Evolutionary conservation across 345 rosid species (phyloP).

Genomic region (Excoecaria cochinchinensis): DNA sequence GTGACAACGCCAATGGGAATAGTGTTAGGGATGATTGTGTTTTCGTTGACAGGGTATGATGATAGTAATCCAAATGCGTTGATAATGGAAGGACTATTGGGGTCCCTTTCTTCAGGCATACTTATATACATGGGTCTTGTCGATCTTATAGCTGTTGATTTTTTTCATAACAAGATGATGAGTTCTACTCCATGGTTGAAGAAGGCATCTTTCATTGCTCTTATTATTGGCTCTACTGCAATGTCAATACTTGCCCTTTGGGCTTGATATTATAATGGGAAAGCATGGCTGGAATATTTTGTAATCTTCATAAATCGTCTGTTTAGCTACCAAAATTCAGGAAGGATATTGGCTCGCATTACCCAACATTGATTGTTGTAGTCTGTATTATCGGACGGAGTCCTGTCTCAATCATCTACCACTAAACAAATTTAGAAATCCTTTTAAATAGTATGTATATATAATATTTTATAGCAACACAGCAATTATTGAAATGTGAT

Average conservation of each 20-base stretch:
- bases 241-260: conserved; percentile 96
- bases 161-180: conserved; percentile 90
- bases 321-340: too few species aligned
- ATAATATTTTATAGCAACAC: too few species aligned
- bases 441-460: too few species aligned
- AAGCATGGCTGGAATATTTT: too few species aligned
- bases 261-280: conserved; percentile 44
- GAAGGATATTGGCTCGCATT: too few species aligned
- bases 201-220: conserved; percentile 68
- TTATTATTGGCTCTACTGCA: conserved; percentile 65
- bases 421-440: too few species aligned
- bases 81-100: conserved; percentile 84
- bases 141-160: conserved; percentile 82
- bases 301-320: too few species aligned
- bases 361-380: too few species aligned
- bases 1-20: conserved; percentile 92
- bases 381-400: too few species aligned
- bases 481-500: too few species aligned
- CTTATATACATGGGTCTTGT: conserved; percentile 94
- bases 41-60: conserved; percentile 72
- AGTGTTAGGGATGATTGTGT: conserved; percentile 75
- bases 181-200: conserved; percentile 54
- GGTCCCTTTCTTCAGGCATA: conserved; percentile 80
- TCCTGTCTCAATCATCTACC: too few species aligned
- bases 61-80: conserved; percentile 73